Percentiles rank a stretch among this genome's conserved stretches.
Evolutionary conservation across 1,139 yeast genomes (phyloP).

Genomic region (Pichia sp.): DNA sequence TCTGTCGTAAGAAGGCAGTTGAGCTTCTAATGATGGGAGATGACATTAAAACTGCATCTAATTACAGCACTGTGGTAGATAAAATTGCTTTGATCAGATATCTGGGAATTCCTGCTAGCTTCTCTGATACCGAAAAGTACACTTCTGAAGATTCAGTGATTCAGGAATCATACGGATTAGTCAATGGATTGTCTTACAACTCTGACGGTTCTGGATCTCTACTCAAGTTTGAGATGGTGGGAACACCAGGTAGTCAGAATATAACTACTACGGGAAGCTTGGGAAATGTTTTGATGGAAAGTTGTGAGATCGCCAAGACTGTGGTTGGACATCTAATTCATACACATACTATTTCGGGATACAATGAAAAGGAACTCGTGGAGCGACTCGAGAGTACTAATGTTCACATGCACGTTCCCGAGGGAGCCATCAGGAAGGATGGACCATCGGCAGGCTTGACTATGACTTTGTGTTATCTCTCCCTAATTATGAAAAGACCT

Average conservation of each 20-base stretch:
- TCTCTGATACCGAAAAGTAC: slow-evolving; percentile 30
- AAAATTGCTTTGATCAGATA: slow-evolving; percentile 37
- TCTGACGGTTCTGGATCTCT: slow-evolving; percentile 86
- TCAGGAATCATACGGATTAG: slow-evolving; percentile 58
- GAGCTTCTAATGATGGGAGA: slow-evolving; percentile 44
- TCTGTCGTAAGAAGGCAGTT: slow-evolving; percentile 78
- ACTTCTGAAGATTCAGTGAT: slow-evolving; percentile 25
- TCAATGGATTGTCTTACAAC: slow-evolving; percentile 86
- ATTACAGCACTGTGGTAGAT: slow-evolving; percentile 35
- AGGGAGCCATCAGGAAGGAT: slow-evolving; percentile 83
- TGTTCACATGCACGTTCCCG: slow-evolving; percentile 81
- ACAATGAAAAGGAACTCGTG: slow-evolving; percentile 26
- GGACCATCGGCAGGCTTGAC: slow-evolving; percentile 95
- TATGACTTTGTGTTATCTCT: slow-evolving; percentile 73
- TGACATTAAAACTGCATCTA: slow-evolving; percentile 5
- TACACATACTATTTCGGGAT: slow-evolving; percentile 23
- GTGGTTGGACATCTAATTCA: slow-evolving; percentile 59
- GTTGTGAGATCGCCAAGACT: slow-evolving; percentile 72
- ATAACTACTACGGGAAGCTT: slow-evolving; percentile 57
- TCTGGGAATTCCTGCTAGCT: slow-evolving; percentile 37
- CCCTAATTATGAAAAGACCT: slow-evolving; percentile 60
- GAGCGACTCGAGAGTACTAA: slow-evolving; percentile 48
- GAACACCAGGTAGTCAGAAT: slow-evolving; percentile 41
- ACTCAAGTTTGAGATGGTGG: slow-evolving; percentile 71
- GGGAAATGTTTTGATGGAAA: slow-evolving; percentile 78